Percentiles rank a stretch among this genome's conserved stretches.
Conservation (phyloP, 176 grass and related monocot species). For the Triticum timopheevii region DNA sequence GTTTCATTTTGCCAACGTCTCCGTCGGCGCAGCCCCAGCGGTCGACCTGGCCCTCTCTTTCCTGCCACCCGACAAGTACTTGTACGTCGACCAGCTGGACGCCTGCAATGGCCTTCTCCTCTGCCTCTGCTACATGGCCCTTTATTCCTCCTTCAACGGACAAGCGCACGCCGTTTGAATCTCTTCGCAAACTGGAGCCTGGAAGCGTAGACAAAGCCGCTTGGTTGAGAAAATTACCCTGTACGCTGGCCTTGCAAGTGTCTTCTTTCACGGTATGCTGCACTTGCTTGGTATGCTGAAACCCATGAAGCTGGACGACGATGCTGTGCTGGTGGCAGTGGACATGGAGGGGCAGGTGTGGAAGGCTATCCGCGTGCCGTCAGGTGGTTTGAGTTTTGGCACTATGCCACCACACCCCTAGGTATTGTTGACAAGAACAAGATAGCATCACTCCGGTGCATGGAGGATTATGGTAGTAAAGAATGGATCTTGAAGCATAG, state of each 20-base stretch:
- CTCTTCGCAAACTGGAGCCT: background rate
- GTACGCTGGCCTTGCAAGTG: background rate
- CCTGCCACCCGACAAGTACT: background rate
- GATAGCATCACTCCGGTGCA: background rate
- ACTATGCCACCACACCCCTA: background rate
- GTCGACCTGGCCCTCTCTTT: background rate
- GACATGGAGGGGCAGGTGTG: background rate
- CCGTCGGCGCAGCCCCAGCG: background rate
- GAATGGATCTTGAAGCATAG: background rate
- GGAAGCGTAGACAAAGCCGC: background rate
- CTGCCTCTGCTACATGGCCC: background rate
- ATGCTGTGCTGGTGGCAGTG: background rate
- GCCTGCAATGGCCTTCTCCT: conserved; percentile 6
- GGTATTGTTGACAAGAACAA: background rate
- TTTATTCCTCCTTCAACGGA: background rate
- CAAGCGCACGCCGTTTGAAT: background rate
- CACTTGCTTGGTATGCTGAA: background rate
- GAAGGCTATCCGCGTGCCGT: background rate
- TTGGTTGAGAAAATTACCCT: background rate
- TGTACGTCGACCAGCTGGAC: background rate
- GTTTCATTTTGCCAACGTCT: background rate
- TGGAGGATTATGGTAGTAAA: background rate
- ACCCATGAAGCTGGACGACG: background rate
- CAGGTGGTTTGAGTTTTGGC: background rate
- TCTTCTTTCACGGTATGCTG: background rate